These are phyloP conservation scores for Starmerella apicola DNA, from an alignment of 805 yeast species.

Conservation along the genomic window DNA sequence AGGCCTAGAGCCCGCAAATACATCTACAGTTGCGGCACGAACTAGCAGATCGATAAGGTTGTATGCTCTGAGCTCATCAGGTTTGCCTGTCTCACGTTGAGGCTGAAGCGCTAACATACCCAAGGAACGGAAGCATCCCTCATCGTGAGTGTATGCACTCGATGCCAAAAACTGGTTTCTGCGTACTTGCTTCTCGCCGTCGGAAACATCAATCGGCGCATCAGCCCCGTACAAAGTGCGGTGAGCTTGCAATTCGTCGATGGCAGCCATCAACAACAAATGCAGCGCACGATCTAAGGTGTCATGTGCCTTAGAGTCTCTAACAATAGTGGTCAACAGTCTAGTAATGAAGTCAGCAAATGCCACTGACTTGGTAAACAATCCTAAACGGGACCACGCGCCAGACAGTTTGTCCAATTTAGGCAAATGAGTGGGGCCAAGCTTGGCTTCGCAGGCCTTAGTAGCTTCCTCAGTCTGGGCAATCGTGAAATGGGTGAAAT, in stretches of 20 bases:
- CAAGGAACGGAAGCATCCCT: not conserved
- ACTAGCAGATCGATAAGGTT: not conserved
- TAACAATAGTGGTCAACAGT: slow-evolving; percentile 6
- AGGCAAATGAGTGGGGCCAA: slow-evolving; percentile 44
- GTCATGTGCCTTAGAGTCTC: slow-evolving; percentile 34
- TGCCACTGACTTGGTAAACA: slow-evolving; percentile 22
- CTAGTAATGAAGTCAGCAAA: slow-evolving; percentile 21
- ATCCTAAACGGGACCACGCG: slow-evolving; percentile 24
- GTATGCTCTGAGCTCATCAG: too few relatives aligned
- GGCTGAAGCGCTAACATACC: not conserved
- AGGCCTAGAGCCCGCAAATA: not conserved
- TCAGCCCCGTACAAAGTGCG: not conserved
- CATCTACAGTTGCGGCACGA: not conserved
- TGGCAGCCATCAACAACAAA: slow-evolving; percentile 50
- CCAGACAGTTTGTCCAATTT: slow-evolving; percentile 26
- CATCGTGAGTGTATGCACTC: not conserved
- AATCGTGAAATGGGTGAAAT: slow-evolving; percentile 61
- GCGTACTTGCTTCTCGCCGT: not conserved
- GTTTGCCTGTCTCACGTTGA: too few relatives aligned
- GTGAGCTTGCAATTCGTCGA: slow-evolving; percentile 26
- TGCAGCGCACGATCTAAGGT: slow-evolving; percentile 50
- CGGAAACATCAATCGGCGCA: not conserved
- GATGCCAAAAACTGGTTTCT: too few relatives aligned
- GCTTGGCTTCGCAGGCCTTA: slow-evolving; percentile 41
- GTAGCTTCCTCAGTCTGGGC: slow-evolving; percentile 80